phyloP scores from a whole-genome alignment of 768 basidiomycete species.

The Mycena sanguinolenta region DNA sequence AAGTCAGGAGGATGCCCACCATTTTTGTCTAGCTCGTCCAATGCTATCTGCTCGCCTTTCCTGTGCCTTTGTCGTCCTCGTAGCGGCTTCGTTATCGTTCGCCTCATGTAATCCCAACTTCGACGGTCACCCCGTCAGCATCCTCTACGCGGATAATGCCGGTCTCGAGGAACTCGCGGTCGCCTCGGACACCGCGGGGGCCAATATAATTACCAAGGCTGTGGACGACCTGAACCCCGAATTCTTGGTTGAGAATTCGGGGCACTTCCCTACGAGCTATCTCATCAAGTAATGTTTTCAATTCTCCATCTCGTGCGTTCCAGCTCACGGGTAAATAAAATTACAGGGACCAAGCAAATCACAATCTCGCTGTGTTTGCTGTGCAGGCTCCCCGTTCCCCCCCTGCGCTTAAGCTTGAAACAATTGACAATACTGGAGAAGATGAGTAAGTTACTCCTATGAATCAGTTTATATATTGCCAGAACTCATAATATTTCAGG shows the following conservation, averaged over 20 bases:
- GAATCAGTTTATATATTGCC: constrained; percentile 11
- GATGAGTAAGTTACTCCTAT: constrained; percentile 15
- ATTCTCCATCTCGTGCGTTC: constrained; percentile 12
- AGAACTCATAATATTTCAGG: constrained; percentile 16
- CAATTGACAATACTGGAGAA: constrained; percentile 12
- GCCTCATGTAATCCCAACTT: constrained; percentile 23
- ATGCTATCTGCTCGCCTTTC: constrained; percentile 22
- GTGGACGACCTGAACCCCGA: constrained; percentile 13
- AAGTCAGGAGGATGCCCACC: constrained; percentile 19
- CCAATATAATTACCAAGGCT: constrained; percentile 16
- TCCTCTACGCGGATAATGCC: constrained; percentile 16
- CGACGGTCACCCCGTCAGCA: constrained; percentile 31
- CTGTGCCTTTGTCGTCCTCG: constrained; percentile 17
- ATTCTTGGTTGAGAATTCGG: constrained; percentile 21
- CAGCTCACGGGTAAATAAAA: constrained; percentile 11
- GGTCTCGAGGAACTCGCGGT: constrained; percentile 20
- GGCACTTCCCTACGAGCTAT: constrained; percentile 25
- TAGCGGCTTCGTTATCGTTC: constrained; percentile 11
- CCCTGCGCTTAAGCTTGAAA: constrained; percentile 10
- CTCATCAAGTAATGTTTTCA: constrained; percentile 22
- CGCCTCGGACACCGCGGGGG: constrained; percentile 30
- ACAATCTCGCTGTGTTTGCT: constrained; percentile 12
- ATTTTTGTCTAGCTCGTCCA: constrained; percentile 12
- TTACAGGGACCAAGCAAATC: constrained; percentile 18
- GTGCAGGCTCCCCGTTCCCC: background rate